Conservation (phyloP, 1,284 basidiomycete genomes). For the Sanghuangporus weigelae region DNA sequence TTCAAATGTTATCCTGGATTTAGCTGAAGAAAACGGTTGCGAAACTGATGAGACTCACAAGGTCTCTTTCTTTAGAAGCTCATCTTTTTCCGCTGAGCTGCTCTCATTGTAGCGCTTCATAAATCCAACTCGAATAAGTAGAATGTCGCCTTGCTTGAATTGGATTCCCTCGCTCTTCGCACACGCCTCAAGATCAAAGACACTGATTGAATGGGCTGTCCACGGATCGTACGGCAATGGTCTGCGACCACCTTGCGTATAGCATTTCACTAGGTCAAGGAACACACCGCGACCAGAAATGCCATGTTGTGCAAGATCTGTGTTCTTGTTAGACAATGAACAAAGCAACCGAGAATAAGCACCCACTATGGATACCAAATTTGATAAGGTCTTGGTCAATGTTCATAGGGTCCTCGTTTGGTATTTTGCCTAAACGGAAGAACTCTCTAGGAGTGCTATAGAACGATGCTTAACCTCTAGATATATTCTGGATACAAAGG, state of each 20-base stretch:
- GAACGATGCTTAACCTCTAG: conserved; percentile 20
- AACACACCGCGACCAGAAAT: conserved; percentile 69
- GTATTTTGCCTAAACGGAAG: conserved; percentile 34
- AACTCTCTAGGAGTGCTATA: conserved; percentile 33
- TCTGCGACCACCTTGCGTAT: conserved; percentile 34
- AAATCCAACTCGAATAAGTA: conserved; percentile 62
- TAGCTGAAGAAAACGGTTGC: neutral
- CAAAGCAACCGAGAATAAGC: neutral
- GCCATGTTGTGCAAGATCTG: conserved; percentile 70
- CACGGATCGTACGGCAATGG: conserved; percentile 60
- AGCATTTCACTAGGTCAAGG: conserved; percentile 56
- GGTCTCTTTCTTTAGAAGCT: conserved; percentile 40
- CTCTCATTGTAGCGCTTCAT: conserved; percentile 52
- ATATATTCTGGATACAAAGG: neutral
- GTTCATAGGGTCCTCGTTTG: conserved; percentile 43
- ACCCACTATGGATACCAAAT: conserved; percentile 62
- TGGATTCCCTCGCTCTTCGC: conserved; percentile 55
- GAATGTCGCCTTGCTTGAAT: conserved; percentile 56
- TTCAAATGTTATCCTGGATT: neutral
- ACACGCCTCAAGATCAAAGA: conserved; percentile 53
- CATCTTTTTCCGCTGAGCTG: conserved; percentile 42
- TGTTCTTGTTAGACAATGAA: neutral
- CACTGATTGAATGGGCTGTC: conserved; percentile 51
- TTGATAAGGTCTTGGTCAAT: conserved; percentile 46
- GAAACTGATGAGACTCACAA: conserved; percentile 37